These are phyloP conservation scores for Trypanosoma rangeli DNA, from an alignment of 208 protist genomes.

Conservation along the genomic window DNA sequence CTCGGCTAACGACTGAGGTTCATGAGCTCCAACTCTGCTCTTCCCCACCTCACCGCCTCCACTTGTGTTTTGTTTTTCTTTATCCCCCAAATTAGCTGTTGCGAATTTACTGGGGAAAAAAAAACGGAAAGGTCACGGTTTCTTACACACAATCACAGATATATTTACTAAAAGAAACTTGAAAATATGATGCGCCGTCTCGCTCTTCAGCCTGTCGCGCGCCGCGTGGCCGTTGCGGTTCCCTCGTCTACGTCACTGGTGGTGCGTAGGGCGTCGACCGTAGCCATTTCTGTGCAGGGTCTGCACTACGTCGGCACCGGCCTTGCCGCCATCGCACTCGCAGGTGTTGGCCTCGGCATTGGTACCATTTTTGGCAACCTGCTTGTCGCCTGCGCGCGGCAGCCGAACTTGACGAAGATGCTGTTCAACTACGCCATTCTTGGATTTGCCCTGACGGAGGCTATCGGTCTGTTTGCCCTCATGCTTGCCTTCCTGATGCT, in stretches of 20 bases:
- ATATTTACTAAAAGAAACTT: slow-evolving; percentile 20
- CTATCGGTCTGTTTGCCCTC: slow-evolving; percentile 90
- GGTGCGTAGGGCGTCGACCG: slow-evolving; percentile 75
- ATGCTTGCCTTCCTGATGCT: slow-evolving; percentile 94
- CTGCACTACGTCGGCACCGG: slow-evolving; percentile 91
- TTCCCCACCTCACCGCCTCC: background rate
- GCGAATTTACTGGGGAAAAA: background rate
- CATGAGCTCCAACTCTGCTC: background rate
- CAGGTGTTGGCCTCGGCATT: slow-evolving; percentile 90
- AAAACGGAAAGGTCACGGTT: slow-evolving; percentile 40
- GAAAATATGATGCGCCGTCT: slow-evolving; percentile 83
- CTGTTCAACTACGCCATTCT: slow-evolving; percentile 94
- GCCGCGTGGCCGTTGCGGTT: slow-evolving; percentile 45
- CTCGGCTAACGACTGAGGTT: background rate
- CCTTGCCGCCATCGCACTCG: slow-evolving; percentile 88
- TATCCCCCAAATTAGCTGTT: background rate
- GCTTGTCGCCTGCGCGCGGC: slow-evolving; percentile 82
- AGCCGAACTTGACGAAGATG: slow-evolving; percentile 91
- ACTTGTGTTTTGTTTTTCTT: background rate
- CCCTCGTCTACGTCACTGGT: slow-evolving; percentile 29
- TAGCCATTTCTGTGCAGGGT: slow-evolving; percentile 89
- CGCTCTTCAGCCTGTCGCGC: slow-evolving; percentile 53
- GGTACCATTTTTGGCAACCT: slow-evolving; percentile 89
- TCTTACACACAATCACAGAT: background rate
- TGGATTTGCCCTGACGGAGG: slow-evolving; percentile 91